A percentile compares a stretch with the other conserved stretches of the same genome.
Conservation (phyloP, 352 stramenopile species). For the Phytophthora brassicae region DNA sequence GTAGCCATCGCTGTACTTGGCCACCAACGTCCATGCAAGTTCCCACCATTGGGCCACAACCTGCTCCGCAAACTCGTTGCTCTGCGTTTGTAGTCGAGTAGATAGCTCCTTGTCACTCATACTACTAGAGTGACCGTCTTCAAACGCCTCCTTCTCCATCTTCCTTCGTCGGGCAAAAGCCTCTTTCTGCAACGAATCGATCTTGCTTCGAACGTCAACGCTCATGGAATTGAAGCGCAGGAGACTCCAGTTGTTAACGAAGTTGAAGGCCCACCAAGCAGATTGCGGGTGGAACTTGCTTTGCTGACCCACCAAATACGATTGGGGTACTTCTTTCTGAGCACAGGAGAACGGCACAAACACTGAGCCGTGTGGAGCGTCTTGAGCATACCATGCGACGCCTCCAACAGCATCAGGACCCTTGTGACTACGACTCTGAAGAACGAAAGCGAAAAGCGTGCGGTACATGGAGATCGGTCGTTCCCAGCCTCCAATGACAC, state of each 20-base stretch:
- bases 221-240: constrained; percentile 76
- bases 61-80: constrained; percentile 56
- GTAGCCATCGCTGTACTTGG: constrained; percentile 77
- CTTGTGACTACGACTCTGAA: constrained; percentile 41
- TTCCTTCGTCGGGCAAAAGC: constrained; percentile 35
- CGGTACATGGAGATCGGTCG: constrained; percentile 92
- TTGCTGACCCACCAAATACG: constrained; percentile 65
- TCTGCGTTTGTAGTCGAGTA: constrained; percentile 34
- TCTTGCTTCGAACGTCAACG: constrained; percentile 45
- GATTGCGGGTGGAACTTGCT: constrained; percentile 68
- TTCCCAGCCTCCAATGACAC: constrained; percentile 77
- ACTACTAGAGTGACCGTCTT: not conserved
- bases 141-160: constrained; percentile 14
- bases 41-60: constrained; percentile 67
- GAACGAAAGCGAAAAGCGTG: constrained; percentile 84
- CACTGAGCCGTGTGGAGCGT: constrained; percentile 67
- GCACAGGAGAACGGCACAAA: constrained; percentile 72
- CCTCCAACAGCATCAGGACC: constrained; percentile 48
- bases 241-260: constrained; percentile 87
- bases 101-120: constrained; percentile 20
- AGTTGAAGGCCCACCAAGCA: constrained; percentile 86
- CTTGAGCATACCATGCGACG: constrained; percentile 72
- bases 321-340: constrained; percentile 47
- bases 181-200: constrained; percentile 40
- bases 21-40: constrained; percentile 63